phyloP scores from a whole-genome alignment of 768 basidiomycete species.

The Lentinula edodes region DNA sequence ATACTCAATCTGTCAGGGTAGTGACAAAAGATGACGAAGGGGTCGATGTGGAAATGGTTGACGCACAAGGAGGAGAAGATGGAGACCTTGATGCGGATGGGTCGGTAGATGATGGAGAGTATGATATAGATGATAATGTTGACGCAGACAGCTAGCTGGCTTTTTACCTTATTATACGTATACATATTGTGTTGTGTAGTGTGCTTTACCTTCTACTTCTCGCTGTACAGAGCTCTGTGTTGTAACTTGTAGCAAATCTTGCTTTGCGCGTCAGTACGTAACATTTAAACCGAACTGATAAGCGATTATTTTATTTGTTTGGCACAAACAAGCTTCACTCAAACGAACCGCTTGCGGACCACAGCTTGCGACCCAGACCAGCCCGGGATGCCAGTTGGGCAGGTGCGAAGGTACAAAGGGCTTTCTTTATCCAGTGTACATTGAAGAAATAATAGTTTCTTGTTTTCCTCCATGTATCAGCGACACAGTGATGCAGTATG shows the following conservation, averaged over 20 bases:
- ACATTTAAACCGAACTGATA: conserved; percentile 14
- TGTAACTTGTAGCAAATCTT: background rate
- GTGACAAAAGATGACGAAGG: background rate
- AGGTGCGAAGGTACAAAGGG: conserved; percentile 1
- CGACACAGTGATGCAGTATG: conserved; percentile 58
- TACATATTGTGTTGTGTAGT: background rate
- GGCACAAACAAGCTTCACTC: background rate
- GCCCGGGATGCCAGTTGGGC: conserved; percentile 6
- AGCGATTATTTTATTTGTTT: conserved; percentile 11
- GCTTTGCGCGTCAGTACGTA: conserved; percentile 14
- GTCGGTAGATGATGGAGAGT: conserved; percentile 33
- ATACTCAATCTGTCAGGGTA: conserved; percentile 20
- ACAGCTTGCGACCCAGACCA: conserved; percentile 7
- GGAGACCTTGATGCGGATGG: conserved; percentile 24
- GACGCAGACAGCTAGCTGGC: background rate
- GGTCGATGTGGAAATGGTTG: conserved; percentile 1
- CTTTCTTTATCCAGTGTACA: background rate
- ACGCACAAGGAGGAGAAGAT: conserved; percentile 14
- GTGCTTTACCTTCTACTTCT: background rate
- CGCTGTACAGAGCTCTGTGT: background rate
- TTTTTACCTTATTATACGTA: conserved; percentile 1
- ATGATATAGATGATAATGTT: conserved; percentile 29
- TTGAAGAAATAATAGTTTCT: background rate
- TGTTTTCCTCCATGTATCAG: conserved; percentile 21
- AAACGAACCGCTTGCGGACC: conserved; percentile 9